Conservation (phyloP, 2,329 filamentous ascomycete genomes). For the Cucurbitaria berberidis region DNA sequence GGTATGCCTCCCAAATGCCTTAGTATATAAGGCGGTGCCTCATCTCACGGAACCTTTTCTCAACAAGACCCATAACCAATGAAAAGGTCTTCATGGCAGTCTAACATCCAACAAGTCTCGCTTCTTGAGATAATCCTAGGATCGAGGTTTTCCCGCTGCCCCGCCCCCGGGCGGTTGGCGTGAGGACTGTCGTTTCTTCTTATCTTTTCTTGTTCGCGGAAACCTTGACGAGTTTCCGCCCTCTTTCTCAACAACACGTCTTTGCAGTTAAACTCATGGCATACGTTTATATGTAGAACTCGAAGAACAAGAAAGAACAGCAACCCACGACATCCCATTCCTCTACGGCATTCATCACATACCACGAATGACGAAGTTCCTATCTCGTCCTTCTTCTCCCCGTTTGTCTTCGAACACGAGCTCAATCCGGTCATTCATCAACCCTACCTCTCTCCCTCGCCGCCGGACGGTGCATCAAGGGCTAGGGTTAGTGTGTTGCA, state of each 20-base stretch:
- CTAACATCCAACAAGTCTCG: neutral
- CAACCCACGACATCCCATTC: no score
- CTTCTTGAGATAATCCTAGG: neutral
- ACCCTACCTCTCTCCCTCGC: neutral
- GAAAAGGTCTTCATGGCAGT: neutral
- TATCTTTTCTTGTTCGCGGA: no score
- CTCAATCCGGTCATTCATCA: neutral
- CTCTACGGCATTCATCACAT: no score
- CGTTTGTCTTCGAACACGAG: neutral
- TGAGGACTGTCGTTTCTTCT: no score
- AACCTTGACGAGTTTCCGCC: no score
- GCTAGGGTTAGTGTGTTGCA: neutral
- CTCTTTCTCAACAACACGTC: no score
- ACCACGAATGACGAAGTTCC: no score
- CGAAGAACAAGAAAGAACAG: no score
- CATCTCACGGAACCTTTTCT: neutral
- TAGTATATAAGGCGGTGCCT: neutral
- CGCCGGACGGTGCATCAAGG: neutral
- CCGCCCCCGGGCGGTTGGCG: no score
- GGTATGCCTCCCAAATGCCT: neutral
- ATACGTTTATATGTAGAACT: no score
- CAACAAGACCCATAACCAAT: neutral
- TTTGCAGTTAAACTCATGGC: no score
- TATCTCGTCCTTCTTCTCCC: neutral
- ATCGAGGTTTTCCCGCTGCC: neutral